Percentiles rank a stretch among this genome's conserved stretches.
Evolutionary conservation across 2,329 filamentous ascomycete species (phyloP).

Genomic region (Lasiodiplodia theobromae): DNA sequence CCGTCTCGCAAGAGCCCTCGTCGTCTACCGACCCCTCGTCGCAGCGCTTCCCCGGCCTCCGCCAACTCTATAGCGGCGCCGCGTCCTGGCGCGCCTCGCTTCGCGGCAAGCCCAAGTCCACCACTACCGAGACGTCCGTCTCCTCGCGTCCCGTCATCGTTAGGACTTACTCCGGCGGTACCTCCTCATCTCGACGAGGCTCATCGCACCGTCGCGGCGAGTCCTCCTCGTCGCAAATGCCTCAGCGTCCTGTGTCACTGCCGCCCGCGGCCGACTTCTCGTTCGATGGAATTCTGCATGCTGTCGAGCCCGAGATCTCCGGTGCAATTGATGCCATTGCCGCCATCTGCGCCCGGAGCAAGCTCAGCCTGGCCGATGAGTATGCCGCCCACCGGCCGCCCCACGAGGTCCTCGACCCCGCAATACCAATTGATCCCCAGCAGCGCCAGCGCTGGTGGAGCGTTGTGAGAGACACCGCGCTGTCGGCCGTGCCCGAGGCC

Average conservation of each 20-base stretch:
- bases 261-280: constrained; percentile 62
- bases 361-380: constrained; percentile 67
- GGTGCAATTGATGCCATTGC: constrained; percentile 67
- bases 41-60: constrained; percentile 24
- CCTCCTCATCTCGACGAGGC: background rate
- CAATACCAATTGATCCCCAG: constrained; percentile 35
- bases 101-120: constrained; percentile 40
- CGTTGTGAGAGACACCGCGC: constrained; percentile 46
- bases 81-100: constrained; percentile 22
- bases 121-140: constrained; percentile 47
- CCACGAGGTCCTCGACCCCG: constrained; percentile 57
- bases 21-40: background rate
- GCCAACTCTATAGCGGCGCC: constrained; percentile 27
- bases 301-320: constrained; percentile 65
- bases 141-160: constrained; percentile 55
- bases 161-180: constrained; percentile 46
- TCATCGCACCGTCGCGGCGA: constrained; percentile 11
- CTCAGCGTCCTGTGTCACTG: constrained; percentile 36
- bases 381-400: constrained; percentile 69
- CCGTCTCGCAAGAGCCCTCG: background rate
- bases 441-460: constrained; percentile 41
- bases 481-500: constrained; percentile 57
- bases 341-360: constrained; percentile 68
- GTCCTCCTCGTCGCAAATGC: constrained; percentile 27
- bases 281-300: constrained; percentile 62